These are phyloP conservation scores for Trichoderma sp. DNA, from an alignment of 2,329 filamentous ascomycete species.

Conservation along the genomic window DNA sequence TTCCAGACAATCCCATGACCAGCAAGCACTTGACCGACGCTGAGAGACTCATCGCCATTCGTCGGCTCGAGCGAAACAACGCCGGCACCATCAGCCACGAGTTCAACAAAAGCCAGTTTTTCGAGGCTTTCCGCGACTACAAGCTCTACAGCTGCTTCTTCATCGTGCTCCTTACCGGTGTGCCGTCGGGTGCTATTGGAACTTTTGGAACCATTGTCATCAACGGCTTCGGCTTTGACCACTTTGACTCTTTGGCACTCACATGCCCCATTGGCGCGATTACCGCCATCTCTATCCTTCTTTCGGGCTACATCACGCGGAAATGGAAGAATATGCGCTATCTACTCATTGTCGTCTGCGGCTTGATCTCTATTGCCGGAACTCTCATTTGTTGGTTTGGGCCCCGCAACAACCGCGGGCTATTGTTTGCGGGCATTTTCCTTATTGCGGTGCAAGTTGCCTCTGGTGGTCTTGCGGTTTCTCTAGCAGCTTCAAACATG, in stretches of 20 bases:
- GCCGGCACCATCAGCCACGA: slow-evolving; percentile 8
- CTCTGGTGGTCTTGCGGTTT: slow-evolving; percentile 7
- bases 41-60: background rate
- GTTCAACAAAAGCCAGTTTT: slow-evolving; percentile 8
- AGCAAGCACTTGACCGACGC: background rate
- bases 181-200: slow-evolving; percentile 4
- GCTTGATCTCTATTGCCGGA: background rate
- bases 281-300: background rate
- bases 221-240: background rate
- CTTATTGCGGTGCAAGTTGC: slow-evolving; percentile 9
- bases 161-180: slow-evolving; percentile 11
- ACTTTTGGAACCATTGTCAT: slow-evolving; percentile 11
- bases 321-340: slow-evolving; percentile 9
- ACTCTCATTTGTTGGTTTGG: slow-evolving; percentile 12
- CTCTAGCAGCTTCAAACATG: slow-evolving; percentile 8
- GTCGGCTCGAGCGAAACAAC: background rate
- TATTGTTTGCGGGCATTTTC: slow-evolving; percentile 3
- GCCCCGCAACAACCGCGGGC: background rate
- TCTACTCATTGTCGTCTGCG: background rate
- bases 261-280: slow-evolving; percentile 14
- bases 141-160: slow-evolving; percentile 10
- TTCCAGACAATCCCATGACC: slow-evolving; percentile 4
- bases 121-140: slow-evolving; percentile 14
- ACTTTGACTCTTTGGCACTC: slow-evolving; percentile 2
- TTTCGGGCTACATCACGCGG: background rate